phyloP scores from a whole-genome alignment of 2,329 filamentous ascomycete species.

The Botryotinia narcissicola region DNA sequence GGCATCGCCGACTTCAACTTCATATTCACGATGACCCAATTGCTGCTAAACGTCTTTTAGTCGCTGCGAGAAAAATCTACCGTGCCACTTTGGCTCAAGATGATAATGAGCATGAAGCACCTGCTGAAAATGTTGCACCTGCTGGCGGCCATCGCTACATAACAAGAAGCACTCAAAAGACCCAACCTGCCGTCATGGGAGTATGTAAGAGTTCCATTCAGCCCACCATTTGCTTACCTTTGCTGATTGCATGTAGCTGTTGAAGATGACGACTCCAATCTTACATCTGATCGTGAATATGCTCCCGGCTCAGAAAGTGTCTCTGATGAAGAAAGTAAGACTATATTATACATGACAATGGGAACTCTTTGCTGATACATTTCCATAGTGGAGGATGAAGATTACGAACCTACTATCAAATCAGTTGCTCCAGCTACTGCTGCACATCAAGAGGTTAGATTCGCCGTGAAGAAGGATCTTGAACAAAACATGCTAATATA shows the following conservation, averaged over 20 bases:
- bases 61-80: neutral
- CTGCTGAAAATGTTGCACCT: neutral
- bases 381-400: neutral
- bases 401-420: neutral
- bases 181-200: neutral
- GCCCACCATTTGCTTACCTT: neutral
- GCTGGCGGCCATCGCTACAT: too few relatives aligned
- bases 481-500: neutral
- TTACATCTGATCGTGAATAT: neutral
- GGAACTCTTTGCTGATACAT: neutral
- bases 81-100: fast-evolving
- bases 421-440: neutral
- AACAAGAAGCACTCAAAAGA: too few relatives aligned
- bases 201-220: neutral
- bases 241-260: neutral
- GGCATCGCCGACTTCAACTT: neutral
- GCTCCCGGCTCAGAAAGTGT: neutral
- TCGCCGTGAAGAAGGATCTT: neutral
- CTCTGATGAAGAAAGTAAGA: neutral
- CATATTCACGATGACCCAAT: neutral
- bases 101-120: neutral
- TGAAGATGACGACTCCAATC: neutral
- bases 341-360: neutral
- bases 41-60: neutral
- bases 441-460: neutral